Base-by-base conservation (phyloP, 768 basidiomycete species). In the Boletales sp. region DNA sequence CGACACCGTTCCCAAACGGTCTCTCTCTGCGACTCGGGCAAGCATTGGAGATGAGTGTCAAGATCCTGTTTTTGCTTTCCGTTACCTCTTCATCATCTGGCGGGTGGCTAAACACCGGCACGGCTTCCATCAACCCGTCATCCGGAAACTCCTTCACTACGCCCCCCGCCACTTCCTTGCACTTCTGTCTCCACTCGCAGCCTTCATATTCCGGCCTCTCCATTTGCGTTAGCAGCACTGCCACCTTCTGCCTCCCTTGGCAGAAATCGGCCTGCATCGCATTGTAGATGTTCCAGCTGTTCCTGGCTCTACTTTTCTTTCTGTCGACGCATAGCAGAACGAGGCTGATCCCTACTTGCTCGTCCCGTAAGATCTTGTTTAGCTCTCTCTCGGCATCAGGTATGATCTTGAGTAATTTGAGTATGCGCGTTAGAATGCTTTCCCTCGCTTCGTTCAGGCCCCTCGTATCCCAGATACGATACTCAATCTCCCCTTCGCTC, bases 391-490 rank as follows among this genome's bases (percentile, higher is more conserved):
- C 61, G 9, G 63, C 60, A 34, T 49, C 50, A 11, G 54, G 54
- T 15, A 29, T 2, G 14, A 53, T 32, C 34, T 58, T 8, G 19
- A 24, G 2, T 12, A 40, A 2, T 14, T 13, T 55, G 53, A 48
- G 48, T 3, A 48, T 0, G 21, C 60, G 55, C 21, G 12, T 37
- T 21, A n/a, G 2, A 2, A 45, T 1, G 10, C 18, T 24, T 13
- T 55, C 55, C 17, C 31, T 48, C 7, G 46, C 63, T 37, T 63
- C 63, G 21, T 57, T 57, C 43, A 63, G 45, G 8, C 62, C 62
- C 37, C 60, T 63, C 27, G 62, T 63, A 40, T 63, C 62, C 60
- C 57, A 63, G 41, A 63, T 46, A 12, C 24, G 50, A 45, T 55
- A 63, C 34, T 5, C 50, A 32, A 40, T 47, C 1, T 8, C 30